A percentile compares a stretch with the other conserved stretches of the same genome.
Evolutionary conservation across 176 grass and related monocot genomes (phyloP).

Genomic region (Cymbopogon citratus): DNA sequence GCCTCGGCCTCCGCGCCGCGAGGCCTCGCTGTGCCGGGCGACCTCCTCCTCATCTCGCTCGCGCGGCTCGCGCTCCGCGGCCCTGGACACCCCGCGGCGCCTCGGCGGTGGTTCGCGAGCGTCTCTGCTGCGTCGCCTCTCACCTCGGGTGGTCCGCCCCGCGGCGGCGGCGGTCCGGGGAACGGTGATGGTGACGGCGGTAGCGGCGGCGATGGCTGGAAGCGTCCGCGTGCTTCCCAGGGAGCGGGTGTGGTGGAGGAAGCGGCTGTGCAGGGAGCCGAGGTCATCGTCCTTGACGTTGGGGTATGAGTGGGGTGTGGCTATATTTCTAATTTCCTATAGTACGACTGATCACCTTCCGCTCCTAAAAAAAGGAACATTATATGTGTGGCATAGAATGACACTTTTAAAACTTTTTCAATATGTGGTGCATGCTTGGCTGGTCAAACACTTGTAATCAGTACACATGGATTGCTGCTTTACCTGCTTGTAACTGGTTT

Average conservation of each 20-base stretch:
- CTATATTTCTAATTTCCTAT: too few species aligned
- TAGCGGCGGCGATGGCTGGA: constrained; percentile 38
- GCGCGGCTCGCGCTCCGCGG: background rate
- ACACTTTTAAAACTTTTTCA: background rate
- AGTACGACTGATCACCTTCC: background rate
- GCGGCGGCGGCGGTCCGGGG: constrained; percentile 31
- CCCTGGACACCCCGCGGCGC: background rate
- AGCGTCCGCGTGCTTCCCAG: constrained; percentile 29
- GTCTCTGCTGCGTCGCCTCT: constrained; percentile 47
- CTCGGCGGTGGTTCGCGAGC: constrained; percentile 64
- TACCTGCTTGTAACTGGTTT: background rate
- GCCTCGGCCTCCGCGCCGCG: too few species aligned
- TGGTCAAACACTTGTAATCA: background rate
- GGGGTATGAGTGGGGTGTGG: too few species aligned
- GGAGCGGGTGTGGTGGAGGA: constrained; percentile 44
- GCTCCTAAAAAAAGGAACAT: background rate
- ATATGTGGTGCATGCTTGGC: background rate
- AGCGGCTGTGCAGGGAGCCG: constrained; percentile 34
- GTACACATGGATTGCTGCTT: background rate
- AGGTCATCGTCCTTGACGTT: constrained; percentile 88
- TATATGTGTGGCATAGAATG: background rate
- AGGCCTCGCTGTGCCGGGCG: too few species aligned
- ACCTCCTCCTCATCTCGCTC: too few species aligned
- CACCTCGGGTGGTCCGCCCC: constrained; percentile 35
- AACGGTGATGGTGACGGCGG: constrained; percentile 26